These are phyloP conservation scores for Simplicillium aogashimaense DNA, from an alignment of 2,329 filamentous ascomycete species.

Conservation along the genomic window DNA sequence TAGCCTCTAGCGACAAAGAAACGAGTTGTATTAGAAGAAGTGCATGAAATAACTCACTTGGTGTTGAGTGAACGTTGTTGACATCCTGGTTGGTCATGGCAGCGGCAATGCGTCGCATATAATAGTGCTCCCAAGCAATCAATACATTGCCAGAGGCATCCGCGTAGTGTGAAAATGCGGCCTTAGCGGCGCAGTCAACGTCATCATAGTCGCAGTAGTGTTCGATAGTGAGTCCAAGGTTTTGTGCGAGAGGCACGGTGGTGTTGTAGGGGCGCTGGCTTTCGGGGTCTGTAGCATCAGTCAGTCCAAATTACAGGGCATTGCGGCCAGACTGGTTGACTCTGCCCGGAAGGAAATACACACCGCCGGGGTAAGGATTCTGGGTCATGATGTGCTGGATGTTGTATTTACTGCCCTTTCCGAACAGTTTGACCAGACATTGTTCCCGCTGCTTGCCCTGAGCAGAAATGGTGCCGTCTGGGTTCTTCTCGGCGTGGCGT, in stretches of 20 bases:
- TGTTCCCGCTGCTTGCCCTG: slow-evolving; percentile 40
- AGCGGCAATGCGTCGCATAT: neutral
- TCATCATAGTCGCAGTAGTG: slow-evolving; percentile 15
- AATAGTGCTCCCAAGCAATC: slow-evolving; percentile 3
- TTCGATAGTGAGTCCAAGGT: slow-evolving; percentile 4
- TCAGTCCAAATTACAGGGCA: neutral
- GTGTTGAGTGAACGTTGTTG: neutral
- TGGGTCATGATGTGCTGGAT: slow-evolving; percentile 46
- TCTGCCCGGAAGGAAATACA: neutral
- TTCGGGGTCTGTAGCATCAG: neutral
- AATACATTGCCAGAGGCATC: slow-evolving; percentile 1
- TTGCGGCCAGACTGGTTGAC: neutral
- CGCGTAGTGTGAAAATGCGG: slow-evolving; percentile 8
- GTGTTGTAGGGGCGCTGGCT: slow-evolving; percentile 7
- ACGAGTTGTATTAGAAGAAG: neutral
- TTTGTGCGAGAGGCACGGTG: slow-evolving; percentile 3
- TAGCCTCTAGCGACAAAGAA: too few relatives aligned
- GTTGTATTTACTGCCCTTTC: slow-evolving; percentile 33
- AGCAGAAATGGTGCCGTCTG: slow-evolving; percentile 31
- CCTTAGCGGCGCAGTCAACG: slow-evolving; percentile 11
- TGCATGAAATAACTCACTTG: neutral
- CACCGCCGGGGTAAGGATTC: slow-evolving; percentile 30
- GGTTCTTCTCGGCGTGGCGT: slow-evolving; percentile 49
- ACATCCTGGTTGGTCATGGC: slow-evolving; percentile 1
- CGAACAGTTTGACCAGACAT: slow-evolving; percentile 43